Base-by-base conservation (phyloP, 306 rosid genomes). In the Casuarina equisetifolia region DNA sequence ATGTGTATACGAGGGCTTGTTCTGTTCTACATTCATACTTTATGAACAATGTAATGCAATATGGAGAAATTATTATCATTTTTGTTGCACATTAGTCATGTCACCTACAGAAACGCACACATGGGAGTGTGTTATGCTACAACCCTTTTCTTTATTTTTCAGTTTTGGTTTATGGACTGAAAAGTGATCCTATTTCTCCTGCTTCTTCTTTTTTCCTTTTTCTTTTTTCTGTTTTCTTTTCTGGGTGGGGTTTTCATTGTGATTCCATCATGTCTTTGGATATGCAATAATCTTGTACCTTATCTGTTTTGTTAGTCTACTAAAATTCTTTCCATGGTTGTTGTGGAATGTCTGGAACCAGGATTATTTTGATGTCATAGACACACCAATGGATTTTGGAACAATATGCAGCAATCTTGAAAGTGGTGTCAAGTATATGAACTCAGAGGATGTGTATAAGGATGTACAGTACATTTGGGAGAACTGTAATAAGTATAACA, bases 341-440 rank as follows among this genome's bases (percentile, higher is more conserved):
- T 42, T 64, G 62, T 54, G 20, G 69, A 48, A 81, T 89, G 54
- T 77, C 53, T 86, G 84, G 78, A 82, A 83, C 84, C 85, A 95
- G 98, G 98, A 95, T 86, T 95, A 95, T 79, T 95, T 95, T 40
- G 97, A 95, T 82, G 94, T 95, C 86, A 95, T 95, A 82, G 92
- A 91, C 81, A 92, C 91, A 43, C 98, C 98, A 45, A 95, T 95
- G 97, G 98, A 95, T 87, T 95, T 95, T 80, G 97, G 98, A 79
- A 95, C 97, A 17, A 86, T 92, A 78, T 89, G 97, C 89, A 85
- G 81, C 83, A 89, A 89, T 74, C 92, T 95, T 45, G 98, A 95
- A 87, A 83, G 76, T 73, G 86, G 91, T 78, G 79, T 70, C 42
- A 92, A 92, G 85, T 95, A 95, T 85, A 73, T 50, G 85, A 91